Conservation (phyloP, 305 asterid genomes). For the Solanum aculeatissimum region DNA sequence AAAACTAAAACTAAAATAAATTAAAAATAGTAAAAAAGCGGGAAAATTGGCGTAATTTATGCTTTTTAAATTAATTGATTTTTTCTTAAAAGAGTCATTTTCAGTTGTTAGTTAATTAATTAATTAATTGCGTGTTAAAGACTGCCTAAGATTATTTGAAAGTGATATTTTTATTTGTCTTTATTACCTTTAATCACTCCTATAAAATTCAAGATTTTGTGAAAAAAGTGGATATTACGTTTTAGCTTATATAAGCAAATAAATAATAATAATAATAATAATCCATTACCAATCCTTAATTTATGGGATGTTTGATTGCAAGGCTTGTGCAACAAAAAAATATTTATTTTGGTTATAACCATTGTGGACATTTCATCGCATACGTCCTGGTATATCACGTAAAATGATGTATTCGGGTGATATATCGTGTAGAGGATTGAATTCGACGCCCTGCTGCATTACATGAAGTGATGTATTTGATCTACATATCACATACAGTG, state of each 20-base stretch:
- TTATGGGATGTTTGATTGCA: neutral
- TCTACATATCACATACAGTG: too few species aligned
- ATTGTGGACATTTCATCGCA: too few species aligned
- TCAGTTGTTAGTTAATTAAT: neutral
- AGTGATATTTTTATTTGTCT: neutral
- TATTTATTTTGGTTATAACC: too few species aligned
- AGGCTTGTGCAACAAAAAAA: neutral
- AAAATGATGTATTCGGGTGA: too few species aligned
- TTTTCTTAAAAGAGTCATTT: neutral
- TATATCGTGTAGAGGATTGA: too few species aligned
- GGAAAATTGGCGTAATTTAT: slow-evolving; percentile 6
- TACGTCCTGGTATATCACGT: too few species aligned
- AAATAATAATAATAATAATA: neutral
- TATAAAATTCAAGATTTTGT: neutral
- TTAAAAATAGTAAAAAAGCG: neutral
- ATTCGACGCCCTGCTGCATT: too few species aligned
- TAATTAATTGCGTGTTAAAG: neutral
- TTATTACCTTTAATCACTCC: slow-evolving; percentile 6
- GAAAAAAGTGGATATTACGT: neutral
- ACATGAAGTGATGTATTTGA: too few species aligned
- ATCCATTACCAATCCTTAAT: neutral
- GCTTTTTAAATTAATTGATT: neutral
- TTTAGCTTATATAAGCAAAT: neutral
- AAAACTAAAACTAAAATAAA: too few species aligned
- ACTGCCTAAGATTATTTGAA: neutral